Base-by-base conservation (phyloP, 345 rosid species). In the Carallia pectinifolia region DNA sequence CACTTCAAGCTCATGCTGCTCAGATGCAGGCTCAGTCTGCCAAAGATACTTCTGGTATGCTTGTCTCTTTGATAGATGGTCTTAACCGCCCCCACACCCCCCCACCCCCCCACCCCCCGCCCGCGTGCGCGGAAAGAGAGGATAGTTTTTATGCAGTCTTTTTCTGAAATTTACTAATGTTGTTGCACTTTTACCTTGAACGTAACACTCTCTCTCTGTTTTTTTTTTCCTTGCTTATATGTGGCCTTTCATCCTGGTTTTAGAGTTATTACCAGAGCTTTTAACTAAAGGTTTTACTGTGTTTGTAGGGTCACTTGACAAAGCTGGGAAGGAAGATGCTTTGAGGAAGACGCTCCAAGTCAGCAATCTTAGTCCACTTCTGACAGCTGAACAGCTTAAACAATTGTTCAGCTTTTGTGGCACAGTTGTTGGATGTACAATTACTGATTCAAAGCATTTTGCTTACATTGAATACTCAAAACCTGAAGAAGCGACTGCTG, bases 1-100 rank as follows among this genome's bases (percentile, higher is more conserved):
- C 99, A 16, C 94, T 95, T 81, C 98, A 95, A 79, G 98, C 99
- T 39, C 99, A 95, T 95, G 98, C 99, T 77, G 89, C 97, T 52
- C 97, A 94, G 84, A 96, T 96, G 6, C 96, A 93, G 48, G 72
- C 89, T 64, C 89, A 88, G 71, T 85, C 89, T 37, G 71, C 81
- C 79, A 90, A 87, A 78, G 89, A 82, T 58, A 73, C 87, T 23
- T 78, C 89, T 79, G 96, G 97, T 94, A 82, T 36, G 33, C 23
- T 74, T 61, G 9, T 8, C 50, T 54, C 33, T 53, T 58, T 34
- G 33, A 62, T 63, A 40, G 0, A 40, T 8, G 48, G 15, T 40
- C 48, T 8, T 2, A 2, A 3, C 8, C 13, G 2, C 48, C 8
- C 15, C 2, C 15, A 9, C 15, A 9, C 15, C 33, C 59, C 33